Conservation (phyloP, 805 yeast species). For the Teunomyces aglyptinius region DNA sequence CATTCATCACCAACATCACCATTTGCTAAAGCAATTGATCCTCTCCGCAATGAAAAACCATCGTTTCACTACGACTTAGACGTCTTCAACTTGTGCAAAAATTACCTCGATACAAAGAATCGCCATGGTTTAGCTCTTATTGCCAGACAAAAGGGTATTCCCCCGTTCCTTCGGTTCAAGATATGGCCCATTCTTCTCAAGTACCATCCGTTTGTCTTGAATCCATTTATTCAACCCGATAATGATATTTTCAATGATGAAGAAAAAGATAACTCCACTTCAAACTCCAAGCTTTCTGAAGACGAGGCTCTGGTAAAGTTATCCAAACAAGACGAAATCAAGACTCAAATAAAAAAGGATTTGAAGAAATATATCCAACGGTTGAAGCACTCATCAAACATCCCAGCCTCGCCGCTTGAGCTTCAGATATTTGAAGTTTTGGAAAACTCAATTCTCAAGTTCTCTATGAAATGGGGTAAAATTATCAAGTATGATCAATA, state of each 20-base stretch:
- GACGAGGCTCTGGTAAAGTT: not conserved
- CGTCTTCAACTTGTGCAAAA: conserved; percentile 52
- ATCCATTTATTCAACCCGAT: conserved; percentile 72
- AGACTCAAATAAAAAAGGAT: conserved; percentile 50
- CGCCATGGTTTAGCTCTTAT: conserved; percentile 73
- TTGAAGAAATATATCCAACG: conserved; percentile 58
- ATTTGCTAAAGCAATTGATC: not conserved
- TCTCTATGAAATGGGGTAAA: conserved; percentile 75
- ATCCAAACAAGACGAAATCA: conserved; percentile 19
- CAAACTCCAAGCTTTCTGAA: not conserved
- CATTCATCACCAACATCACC: not conserved
- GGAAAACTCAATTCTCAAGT: conserved; percentile 59
- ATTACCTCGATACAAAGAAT: conserved; percentile 57
- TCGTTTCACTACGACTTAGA: conserved; percentile 41
- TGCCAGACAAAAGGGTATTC: conserved; percentile 82
- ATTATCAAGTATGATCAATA: conserved; percentile 78
- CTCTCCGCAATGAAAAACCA: conserved; percentile 11
- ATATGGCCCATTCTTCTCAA: conserved; percentile 85
- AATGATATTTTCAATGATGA: conserved; percentile 27
- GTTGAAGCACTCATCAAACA: conserved; percentile 29
- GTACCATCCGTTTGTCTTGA: conserved; percentile 79
- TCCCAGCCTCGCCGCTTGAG: conserved; percentile 42
- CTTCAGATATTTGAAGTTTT: conserved; percentile 53
- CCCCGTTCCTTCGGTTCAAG: conserved; percentile 71
- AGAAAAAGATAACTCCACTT: conserved; percentile 9